Evolutionary conservation across 169 alveolate genomes (phyloP).

Genomic region (Eimeria zaria): DNA sequence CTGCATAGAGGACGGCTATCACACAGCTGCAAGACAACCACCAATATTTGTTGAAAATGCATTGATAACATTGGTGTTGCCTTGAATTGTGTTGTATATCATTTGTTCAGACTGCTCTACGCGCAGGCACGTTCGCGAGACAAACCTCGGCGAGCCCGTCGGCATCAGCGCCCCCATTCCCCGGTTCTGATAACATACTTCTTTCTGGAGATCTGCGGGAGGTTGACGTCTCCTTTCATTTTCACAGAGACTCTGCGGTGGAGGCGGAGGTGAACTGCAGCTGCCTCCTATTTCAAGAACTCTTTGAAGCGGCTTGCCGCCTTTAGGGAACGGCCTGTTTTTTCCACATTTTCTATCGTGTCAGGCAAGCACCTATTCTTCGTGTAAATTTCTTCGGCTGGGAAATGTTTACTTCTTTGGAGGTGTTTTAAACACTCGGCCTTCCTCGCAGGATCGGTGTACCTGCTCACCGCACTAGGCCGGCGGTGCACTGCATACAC

Average conservation of each 20-base stretch:
- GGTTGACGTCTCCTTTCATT: background rate
- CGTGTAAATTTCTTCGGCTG: background rate
- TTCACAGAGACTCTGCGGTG: background rate
- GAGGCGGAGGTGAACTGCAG: background rate
- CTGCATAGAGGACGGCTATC: background rate
- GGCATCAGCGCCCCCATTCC: conserved; percentile 24
- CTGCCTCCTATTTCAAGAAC: background rate
- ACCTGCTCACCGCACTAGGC: background rate
- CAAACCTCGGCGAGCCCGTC: conserved; percentile 29
- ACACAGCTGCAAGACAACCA: background rate
- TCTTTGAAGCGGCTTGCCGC: background rate
- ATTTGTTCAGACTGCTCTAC: background rate
- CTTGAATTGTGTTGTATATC: background rate
- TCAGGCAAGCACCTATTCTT: conserved; percentile 31
- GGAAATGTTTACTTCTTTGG: background rate
- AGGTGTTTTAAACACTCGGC: background rate
- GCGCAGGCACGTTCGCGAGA: conserved; percentile 41
- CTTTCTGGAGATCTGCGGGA: background rate
- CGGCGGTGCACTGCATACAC: conserved; percentile 19
- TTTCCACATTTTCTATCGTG: background rate
- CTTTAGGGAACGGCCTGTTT: background rate
- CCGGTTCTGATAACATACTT: background rate
- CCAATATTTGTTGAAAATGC: background rate
- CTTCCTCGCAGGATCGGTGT: background rate
- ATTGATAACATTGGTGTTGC: background rate